Conservation (phyloP, 2,329 filamentous ascomycete genomes). For the Bipolaris cookei region DNA sequence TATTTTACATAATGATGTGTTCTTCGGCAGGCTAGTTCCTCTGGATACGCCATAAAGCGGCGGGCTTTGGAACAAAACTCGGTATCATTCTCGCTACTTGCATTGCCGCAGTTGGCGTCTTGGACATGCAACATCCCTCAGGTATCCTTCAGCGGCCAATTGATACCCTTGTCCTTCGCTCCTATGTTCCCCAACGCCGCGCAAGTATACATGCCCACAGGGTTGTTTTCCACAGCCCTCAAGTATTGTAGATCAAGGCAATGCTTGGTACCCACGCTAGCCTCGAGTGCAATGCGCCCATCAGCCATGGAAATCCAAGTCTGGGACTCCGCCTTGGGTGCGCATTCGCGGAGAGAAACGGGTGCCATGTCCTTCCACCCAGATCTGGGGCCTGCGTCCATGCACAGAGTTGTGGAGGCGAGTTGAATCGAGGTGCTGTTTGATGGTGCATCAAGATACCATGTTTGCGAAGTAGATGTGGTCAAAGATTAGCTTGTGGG, state of each 20-base stretch:
- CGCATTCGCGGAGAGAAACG: conserved; percentile 36
- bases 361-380: conserved; percentile 44
- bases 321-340: conserved; percentile 28
- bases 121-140: no score
- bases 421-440: conserved; percentile 37
- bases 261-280: conserved; percentile 17
- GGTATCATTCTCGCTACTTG: no score
- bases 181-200: conserved; percentile 40
- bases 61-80: no score
- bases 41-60: no score
- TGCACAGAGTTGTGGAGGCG: conserved; percentile 35
- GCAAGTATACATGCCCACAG: conserved; percentile 42
- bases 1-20: no score
- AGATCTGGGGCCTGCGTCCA: conserved; percentile 39
- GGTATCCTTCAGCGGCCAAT: conserved; percentile 34
- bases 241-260: conserved; percentile 45
- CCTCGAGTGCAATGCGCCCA: conserved; percentile 32
- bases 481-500: conserved; percentile 30
- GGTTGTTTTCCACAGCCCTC: conserved; percentile 38
- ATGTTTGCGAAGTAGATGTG: conserved; percentile 35
- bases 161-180: conserved; percentile 44
- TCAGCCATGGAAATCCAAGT: conserved; percentile 39
- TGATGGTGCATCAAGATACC: conserved; percentile 31
- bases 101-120: no score
- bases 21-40: no score